Evolutionary conservation across 495 filamentous ascomycete species (phyloP), one percentile per base, ranked within the genome.

Genomic region (Penicillium paxilli): DNA sequence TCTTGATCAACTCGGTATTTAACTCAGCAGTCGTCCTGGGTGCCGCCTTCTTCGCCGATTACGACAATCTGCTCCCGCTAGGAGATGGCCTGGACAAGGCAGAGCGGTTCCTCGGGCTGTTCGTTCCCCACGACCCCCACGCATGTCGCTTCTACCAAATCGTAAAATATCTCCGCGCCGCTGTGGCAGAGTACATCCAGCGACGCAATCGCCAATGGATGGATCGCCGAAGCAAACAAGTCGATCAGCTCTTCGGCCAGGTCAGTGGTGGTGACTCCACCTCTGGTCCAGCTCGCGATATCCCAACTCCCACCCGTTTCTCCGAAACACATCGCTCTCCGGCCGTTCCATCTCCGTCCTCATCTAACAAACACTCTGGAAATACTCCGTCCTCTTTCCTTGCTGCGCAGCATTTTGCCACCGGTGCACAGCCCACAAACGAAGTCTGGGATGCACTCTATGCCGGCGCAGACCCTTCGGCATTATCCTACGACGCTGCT

Each of bases 1-100:
- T 89, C 49, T 67, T 88, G 56, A 84, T 89, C 52, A 88, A 90
- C 61, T 88, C 86, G 40, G 81, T 88, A 46, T 90, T 91, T 64
- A 81, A 87, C 28, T 86, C 86, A 2, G 85, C 86, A 3, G 74
- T 90, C 4, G 79, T 90, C 9, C 73, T 90, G 3, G 75, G 87
- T 24, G 80, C 86, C 47, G 88, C 87, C 48, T 85, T 88, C 59
- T 90, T 90, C 57, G 82, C 85, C 3, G 78, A 75, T 21, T 77
- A 88, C 21, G 87, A 84, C 60, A 75, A 74, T 47, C 78, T 83
- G 17, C 69, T 81, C 5, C 76, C 78, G 1, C 77, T 85, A 5
- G 75, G 77, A 33, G 67, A 71, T 30, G 82, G 79, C 16, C 79
- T 89, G 55, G 64, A 64, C 19, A 85, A 86, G 51, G 77, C 83